These are phyloP conservation scores for Thermothielavioides terrestris DNA, from an alignment of 495 filamentous ascomycete genomes.

Conservation along the genomic window DNA sequence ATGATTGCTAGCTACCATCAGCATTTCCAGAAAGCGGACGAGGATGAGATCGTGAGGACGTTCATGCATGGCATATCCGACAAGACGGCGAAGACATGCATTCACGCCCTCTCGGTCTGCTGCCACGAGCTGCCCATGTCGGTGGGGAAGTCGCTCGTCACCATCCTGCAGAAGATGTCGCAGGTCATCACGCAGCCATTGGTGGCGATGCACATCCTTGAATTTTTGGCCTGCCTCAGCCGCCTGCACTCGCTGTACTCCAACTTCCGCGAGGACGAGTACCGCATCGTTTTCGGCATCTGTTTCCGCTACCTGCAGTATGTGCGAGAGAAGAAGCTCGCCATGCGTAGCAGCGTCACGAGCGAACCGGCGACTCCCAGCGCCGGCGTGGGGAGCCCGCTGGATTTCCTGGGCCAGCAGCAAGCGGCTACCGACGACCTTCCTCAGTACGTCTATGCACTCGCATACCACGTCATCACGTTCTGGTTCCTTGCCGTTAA, in stretches of 20 bases:
- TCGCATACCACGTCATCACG: conserved; percentile 90
- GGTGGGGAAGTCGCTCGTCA: conserved; percentile 69
- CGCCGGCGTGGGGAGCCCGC: conserved; percentile 15
- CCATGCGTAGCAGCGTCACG: conserved; percentile 23
- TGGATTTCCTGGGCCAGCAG: conserved; percentile 21
- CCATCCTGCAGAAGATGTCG: conserved; percentile 82
- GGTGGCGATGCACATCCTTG: conserved; percentile 86
- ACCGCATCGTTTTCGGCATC: conserved; percentile 85
- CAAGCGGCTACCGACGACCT: conserved; percentile 50
- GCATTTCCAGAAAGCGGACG: conserved; percentile 72
- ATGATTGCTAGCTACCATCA: conserved; percentile 83
- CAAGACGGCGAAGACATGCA: conserved; percentile 77
- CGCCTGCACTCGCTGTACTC: conserved; percentile 75
- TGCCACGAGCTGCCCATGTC: conserved; percentile 85
- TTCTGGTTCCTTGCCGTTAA: conserved; percentile 93
- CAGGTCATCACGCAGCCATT: conserved; percentile 89
- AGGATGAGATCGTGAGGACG: conserved; percentile 77
- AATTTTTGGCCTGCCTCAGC: conserved; percentile 81
- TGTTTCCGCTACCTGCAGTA: conserved; percentile 85
- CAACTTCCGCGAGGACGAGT: conserved; percentile 81
- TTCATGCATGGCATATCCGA: conserved; percentile 81
- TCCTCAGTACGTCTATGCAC: conserved; percentile 82
- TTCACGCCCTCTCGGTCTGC: conserved; percentile 88
- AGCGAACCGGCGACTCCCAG: conserved; percentile 29
- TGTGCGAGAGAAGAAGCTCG: conserved; percentile 43